These are phyloP conservation scores for Phytophthora idaei DNA, from an alignment of 352 stramenopile species.

Conservation along the genomic window DNA sequence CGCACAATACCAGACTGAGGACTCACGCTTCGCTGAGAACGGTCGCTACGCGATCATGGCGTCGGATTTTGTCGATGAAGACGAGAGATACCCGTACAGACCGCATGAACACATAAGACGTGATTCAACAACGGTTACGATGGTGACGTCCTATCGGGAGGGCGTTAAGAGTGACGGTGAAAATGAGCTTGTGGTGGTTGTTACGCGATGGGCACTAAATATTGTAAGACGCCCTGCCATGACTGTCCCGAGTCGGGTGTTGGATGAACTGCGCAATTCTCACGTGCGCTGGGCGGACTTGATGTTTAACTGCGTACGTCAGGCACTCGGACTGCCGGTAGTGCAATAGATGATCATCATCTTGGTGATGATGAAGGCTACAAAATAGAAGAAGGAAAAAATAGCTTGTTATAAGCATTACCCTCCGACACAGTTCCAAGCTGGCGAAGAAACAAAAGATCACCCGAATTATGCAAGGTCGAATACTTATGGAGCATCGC, in stretches of 20 bases:
- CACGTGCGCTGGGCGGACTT: constrained; percentile 34
- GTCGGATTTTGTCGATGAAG: constrained; percentile 57
- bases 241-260: constrained; percentile 13
- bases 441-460: too few relatives aligned
- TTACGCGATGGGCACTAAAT: constrained; percentile 32
- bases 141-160: constrained; percentile 38
- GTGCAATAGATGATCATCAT: constrained; percentile 3
- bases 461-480: too few relatives aligned
- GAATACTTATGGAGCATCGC: too few relatives aligned
- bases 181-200: constrained; percentile 37
- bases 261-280: constrained; percentile 30
- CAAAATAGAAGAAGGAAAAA: too few relatives aligned
- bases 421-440: too few relatives aligned
- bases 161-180: constrained; percentile 4
- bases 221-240: constrained; percentile 29
- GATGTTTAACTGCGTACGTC: constrained; percentile 39
- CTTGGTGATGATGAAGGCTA: too few relatives aligned
- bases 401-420: too few relatives aligned
- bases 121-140: constrained; percentile 47
- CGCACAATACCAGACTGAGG: constrained; percentile 6
- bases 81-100: constrained; percentile 57
- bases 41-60: constrained; percentile 44
- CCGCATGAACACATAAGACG: constrained; percentile 50
- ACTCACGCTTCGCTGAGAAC: constrained; percentile 20
- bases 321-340: constrained; percentile 31